Evolutionary conservation across 352 stramenopile genomes (phyloP).

Genomic region (Phytophthora constricta): DNA sequence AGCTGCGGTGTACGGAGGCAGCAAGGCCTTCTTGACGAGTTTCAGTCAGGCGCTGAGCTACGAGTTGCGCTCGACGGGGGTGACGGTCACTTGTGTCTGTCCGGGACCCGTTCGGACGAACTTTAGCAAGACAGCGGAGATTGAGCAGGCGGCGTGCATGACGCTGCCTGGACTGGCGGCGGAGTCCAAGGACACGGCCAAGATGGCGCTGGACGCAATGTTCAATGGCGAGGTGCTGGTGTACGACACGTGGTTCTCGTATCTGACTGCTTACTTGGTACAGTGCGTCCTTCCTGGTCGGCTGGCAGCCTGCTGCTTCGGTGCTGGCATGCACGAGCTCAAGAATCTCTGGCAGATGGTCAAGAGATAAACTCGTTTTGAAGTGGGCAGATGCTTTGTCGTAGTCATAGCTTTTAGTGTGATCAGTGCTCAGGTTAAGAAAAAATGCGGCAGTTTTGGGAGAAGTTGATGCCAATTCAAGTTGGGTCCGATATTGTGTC

Average conservation of each 20-base stretch:
- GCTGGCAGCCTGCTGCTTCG: constrained; percentile 30
- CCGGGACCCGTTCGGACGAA: constrained; percentile 77
- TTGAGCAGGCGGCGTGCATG: constrained; percentile 47
- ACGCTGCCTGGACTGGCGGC: constrained; percentile 43
- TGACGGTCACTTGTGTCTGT: constrained; percentile 85
- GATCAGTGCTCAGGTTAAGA: too few relatives aligned
- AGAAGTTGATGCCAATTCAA: background rate
- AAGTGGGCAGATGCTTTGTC: background rate
- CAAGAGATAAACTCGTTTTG: constrained; percentile 38
- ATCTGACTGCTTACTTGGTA: constrained; percentile 35
- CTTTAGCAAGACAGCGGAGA: constrained; percentile 53
- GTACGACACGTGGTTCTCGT: constrained; percentile 61
- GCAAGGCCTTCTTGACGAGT: constrained; percentile 77
- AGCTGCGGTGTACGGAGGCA: constrained; percentile 78
- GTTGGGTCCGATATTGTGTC: background rate
- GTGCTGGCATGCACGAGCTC: constrained; percentile 42
- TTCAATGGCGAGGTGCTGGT: constrained; percentile 62
- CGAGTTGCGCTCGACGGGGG: constrained; percentile 73
- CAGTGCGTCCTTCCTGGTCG: constrained; percentile 40
- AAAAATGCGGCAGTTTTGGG: background rate
- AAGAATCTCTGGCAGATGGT: constrained; percentile 45
- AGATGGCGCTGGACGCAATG: constrained; percentile 61
- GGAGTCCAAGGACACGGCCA: constrained; percentile 61
- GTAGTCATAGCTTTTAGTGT: too few relatives aligned
- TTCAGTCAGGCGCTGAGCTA: constrained; percentile 86